phyloP scores from a whole-genome alignment of 805 yeast species.

The Candida suzukii region DNA sequence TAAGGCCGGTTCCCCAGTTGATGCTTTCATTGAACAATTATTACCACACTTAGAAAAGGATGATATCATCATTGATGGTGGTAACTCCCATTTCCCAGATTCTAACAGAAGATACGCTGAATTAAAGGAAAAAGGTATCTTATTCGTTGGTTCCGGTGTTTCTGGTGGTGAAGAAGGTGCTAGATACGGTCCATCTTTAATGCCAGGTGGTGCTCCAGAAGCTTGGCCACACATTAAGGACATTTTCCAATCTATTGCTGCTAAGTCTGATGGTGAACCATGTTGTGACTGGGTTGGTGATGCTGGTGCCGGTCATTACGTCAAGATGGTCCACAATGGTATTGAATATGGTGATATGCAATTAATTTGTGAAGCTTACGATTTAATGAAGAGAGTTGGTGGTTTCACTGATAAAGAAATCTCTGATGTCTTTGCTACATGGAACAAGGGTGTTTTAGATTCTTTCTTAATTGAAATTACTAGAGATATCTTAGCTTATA shows the following conservation, averaged over 20 bases:
- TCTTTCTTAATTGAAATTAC: conserved; percentile 96
- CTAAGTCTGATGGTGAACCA: conserved; percentile 97
- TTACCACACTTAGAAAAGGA: conserved; percentile 90
- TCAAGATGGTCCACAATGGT: conserved; percentile 99
- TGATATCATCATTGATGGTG: conserved; percentile 98
- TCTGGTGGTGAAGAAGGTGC: conserved; percentile 99
- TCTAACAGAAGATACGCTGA: conserved; percentile 94
- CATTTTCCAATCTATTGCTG: conserved; percentile 92
- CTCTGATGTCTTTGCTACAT: conserved; percentile 81
- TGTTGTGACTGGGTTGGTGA: conserved; percentile 99
- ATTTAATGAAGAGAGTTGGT: conserved; percentile 89
- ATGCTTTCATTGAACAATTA: conserved; percentile 79
- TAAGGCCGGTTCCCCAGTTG: conserved; percentile 96
- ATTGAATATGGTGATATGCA: conserved; percentile 99
- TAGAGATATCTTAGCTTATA: conserved; percentile 84
- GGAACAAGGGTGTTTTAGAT: conserved; percentile 98
- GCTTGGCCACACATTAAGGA: conserved; percentile 99
- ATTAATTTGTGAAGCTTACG: conserved; percentile 96
- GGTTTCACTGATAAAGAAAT: conserved; percentile 87
- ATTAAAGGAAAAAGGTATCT: conserved; percentile 77
- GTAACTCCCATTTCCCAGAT: conserved; percentile 99
- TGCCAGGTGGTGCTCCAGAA: conserved; percentile 98
- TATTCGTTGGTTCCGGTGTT: conserved; percentile 97
- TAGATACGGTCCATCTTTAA: conserved; percentile 96
- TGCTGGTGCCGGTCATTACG: conserved; percentile 98